phyloP scores from a whole-genome alignment of 2,329 filamentous ascomycete species.

The Teratosphaeriaceae sp. region DNA sequence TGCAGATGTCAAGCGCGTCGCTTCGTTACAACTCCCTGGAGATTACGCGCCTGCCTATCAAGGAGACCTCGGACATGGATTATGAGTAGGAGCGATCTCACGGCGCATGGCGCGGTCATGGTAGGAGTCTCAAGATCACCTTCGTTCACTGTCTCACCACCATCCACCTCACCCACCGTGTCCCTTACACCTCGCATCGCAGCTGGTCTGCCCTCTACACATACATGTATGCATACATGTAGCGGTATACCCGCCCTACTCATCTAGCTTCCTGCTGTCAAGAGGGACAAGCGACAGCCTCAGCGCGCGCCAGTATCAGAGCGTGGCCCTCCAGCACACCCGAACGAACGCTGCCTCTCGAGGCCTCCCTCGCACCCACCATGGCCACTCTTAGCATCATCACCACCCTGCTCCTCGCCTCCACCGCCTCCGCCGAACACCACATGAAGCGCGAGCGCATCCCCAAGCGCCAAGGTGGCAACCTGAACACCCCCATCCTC shows the following conservation, averaged over 20 bases:
- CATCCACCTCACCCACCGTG: too few species aligned
- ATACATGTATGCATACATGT: not conserved
- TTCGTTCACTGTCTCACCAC: too few species aligned
- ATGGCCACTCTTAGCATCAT: not conserved
- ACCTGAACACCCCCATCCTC: conserved; percentile 46
- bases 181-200: too few species aligned
- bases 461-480: conserved; percentile 17
- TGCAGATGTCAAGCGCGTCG: too few species aligned
- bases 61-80: too few species aligned
- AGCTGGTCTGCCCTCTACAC: not conserved
- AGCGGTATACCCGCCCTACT: not conserved
- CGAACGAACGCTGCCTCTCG: not conserved
- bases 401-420: not conserved
- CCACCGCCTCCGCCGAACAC: conserved; percentile 4
- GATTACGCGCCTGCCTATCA: too few species aligned
- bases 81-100: too few species aligned
- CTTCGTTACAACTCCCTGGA: too few species aligned
- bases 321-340: not conserved
- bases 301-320: not conserved
- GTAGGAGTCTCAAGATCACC: too few species aligned
- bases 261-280: not conserved
- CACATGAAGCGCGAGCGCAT: conserved; percentile 27
- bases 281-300: not conserved
- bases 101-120: too few species aligned
- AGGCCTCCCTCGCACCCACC: not conserved